Evolutionary conservation across 495 filamentous ascomycete genomes (phyloP).

Genomic region (Neurospora hispaniola): DNA sequence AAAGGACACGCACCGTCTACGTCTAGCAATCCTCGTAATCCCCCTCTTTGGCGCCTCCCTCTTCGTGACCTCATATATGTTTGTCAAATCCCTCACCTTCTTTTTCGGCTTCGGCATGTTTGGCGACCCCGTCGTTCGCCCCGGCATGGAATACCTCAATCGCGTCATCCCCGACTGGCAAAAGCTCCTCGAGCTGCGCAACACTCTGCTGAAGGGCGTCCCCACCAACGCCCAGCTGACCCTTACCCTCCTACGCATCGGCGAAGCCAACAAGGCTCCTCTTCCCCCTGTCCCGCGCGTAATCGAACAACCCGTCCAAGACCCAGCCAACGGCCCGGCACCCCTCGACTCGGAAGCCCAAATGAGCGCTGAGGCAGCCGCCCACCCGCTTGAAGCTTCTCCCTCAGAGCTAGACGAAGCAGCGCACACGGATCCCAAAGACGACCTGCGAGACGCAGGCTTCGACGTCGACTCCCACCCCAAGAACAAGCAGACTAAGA

Average conservation of each 20-base stretch:
- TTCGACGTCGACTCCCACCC: slow-evolving; percentile 39
- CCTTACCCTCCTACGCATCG: slow-evolving; percentile 73
- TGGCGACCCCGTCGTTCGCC: slow-evolving; percentile 60
- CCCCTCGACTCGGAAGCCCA: slow-evolving; percentile 29
- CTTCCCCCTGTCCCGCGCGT: slow-evolving; percentile 65
- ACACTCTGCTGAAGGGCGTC: slow-evolving; percentile 69
- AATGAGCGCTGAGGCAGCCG: slow-evolving; percentile 29
- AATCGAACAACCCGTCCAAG: slow-evolving; percentile 41
- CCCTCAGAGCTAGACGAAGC: slow-evolving; percentile 33
- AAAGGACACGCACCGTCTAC: slow-evolving; percentile 46
- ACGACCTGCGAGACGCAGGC: slow-evolving; percentile 18
- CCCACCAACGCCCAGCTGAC: slow-evolving; percentile 85
- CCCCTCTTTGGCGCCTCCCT: slow-evolving; percentile 47
- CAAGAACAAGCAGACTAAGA: slow-evolving; percentile 25
- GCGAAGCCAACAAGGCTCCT: slow-evolving; percentile 73
- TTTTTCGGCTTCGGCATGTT: slow-evolving; percentile 66
- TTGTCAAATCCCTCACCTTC: slow-evolving; percentile 60
- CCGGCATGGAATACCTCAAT: slow-evolving; percentile 52
- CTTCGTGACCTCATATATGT: slow-evolving; percentile 59
- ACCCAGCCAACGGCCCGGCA: slow-evolving; percentile 28
- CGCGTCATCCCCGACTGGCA: slow-evolving; percentile 62
- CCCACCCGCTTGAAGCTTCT: slow-evolving; percentile 29
- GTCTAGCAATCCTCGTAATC: slow-evolving; percentile 49
- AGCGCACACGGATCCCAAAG: slow-evolving; percentile 28
- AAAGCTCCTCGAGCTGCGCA: slow-evolving; percentile 57